Evolutionary conservation across 768 basidiomycete genomes (phyloP), one percentile per base, ranked within the genome.

Genomic region (Phlebiopsis gigantea): DNA sequence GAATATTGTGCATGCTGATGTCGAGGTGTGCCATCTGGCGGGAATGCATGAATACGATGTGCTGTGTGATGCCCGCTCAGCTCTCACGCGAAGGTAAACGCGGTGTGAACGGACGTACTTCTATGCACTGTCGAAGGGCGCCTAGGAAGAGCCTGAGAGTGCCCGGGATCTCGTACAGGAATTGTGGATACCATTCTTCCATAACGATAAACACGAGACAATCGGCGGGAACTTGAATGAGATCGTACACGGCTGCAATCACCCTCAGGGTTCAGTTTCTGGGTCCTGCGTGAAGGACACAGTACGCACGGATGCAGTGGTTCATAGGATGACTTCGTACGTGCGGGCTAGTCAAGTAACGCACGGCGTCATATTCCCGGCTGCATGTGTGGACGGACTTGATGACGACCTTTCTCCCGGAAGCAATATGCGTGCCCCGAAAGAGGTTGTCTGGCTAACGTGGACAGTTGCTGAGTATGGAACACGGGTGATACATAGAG

Each of bases 121-220:
- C 85, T 34, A 90, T 82, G 60, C 82, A 85, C 65, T 88, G 86
- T 21, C 79, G 79, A 48, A 90, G 62, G 14, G 78, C 79, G 4
- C 72, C 73, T 24, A 90, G 67, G 62, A 88, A 87, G 14, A 73
- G 69, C 42, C 70, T 69, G 49, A 84, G 66, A 60, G 75, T 81
- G 64, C 77, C 79, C 5, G 84, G 82, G 24, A 73, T 69, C 31
- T 74, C 71, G 14, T 76, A 70, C 22, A 85, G 73, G 21, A 88
- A 71, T 54, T 84, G 78, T 10, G 86, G 75, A 14, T 83, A 84
- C 88, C 88, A 90, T 69, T 88, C 80, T 65, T 90, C 88, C 87
- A 88, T 89, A 24, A 90, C 82, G 55, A 90, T 82, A 63, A 90
- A 84, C 14, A 75, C 82, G 34, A 86, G 65, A 48, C 72, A 67